Evolutionary conservation across 108 stramenopile genomes (phyloP), one percentile per base, ranked within the genome.

Genomic region (Pseudonitzschia pungens): DNA sequence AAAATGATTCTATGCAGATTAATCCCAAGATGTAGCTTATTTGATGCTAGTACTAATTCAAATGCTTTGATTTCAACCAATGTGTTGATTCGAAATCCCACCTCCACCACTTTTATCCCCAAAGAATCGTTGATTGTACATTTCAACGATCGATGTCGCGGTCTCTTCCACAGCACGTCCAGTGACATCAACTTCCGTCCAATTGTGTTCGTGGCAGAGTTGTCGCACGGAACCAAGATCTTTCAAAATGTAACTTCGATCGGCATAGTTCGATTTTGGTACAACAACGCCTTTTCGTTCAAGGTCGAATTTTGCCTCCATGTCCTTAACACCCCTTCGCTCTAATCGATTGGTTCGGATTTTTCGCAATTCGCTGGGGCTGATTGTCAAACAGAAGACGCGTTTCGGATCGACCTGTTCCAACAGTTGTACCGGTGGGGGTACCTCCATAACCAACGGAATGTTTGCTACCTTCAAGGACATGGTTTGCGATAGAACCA

Each of bases 161-260:
- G 83, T 83, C 51, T 83, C 83, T 64, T 83, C 83, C 55, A 83
- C 83, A 18, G 83, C 78, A 29, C 78, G 65, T 31, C 83, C 83
- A 11, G 83, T 79, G n/a, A 83, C 83, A 69, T 83, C 83, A 27
- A 83, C 77, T 63, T 77, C 78, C 31, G 83, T 83, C 57, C 55
- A 83, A 44, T 74, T 66, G 27, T 80, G 41, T 24, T 76, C 31
- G 7, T 22, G 33, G 12, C 78, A 76, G 18, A 83, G 65, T 45
- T 73, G 42, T 64, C 75, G 58, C 6, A 78, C 83, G 31, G 71
- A 45, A 27, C 36, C 59, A 21, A 83, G 36, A 65, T 83, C 83
- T 40, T 45, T 57, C 57, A 76, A 29, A 14, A 83, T 41, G 42
- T 83, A 83, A 55, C 60, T 71, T 22, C 77, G 70, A 73, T 83